Base-by-base conservation (phyloP, 768 basidiomycete species). In the Leucocoprinus birnbaumii region DNA sequence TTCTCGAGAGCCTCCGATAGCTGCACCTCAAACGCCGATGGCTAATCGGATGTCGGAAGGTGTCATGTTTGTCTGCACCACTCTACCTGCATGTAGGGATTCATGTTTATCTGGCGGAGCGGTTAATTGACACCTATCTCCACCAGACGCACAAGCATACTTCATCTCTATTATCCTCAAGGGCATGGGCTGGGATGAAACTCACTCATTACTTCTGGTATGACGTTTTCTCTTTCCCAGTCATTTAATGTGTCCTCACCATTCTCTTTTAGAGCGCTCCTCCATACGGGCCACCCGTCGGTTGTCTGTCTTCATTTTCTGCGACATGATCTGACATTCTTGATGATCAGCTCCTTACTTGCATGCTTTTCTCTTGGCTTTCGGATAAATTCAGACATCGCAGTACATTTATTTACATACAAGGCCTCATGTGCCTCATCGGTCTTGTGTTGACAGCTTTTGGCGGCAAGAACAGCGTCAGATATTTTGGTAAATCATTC, bases 101-200 rank as follows among this genome's bases (percentile, higher is more conserved):
- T 8, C 16, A 5, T 37, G 13, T 48, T 6, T 5, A 22, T 41
- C 3, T 48, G 4, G 41, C 48, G 21, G 26, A 52, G 47, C n/a
- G 21, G 7, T 43, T 13, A 9, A 26, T 11, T 16, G 56, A 9
- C 35, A 37, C 48, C 51, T 13, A 51, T 5, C 43, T 22, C 18
- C 37, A 16, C 26, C 52, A 75, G 73, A 72, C 60, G 71, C 73
- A 7, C 70, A 74, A 57, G 72, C 73, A 19, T 78, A 76, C 63
- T 80, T 79, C 62, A 68, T 77, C 49, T 71, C 77, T 3, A 72
- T 76, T 41, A 79, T 80, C 54, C 64, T 80, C 31, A 70, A 65
- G 43, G 72, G 72, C 26, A 72, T 80, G 71, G 78, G 79, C 5
- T 80, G 73, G 72, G 63, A 66, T 18, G 57, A 53, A 37, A 65